Evolutionary conservation across 75 land plant species (phyloP), one percentile per base, ranked within the genome.

Genomic region (Gnetum montanum): DNA sequence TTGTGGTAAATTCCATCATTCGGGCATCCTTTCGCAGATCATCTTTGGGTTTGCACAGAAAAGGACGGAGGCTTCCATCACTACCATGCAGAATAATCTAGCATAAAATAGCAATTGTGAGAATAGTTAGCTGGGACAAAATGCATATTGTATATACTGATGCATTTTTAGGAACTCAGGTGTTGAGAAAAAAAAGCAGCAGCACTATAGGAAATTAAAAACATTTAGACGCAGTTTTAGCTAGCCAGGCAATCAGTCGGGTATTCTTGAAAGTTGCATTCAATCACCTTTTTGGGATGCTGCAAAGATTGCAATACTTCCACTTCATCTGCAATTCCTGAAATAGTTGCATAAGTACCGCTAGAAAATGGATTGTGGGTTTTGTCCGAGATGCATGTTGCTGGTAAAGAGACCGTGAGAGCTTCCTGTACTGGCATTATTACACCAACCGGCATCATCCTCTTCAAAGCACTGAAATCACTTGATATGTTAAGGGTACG

Each of bases 11-110:
- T 62, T 95, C 99, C 99, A 95, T 95, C 99, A 95, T 95, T 15
- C 99, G 99, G 6, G 99, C 97, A 78, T 95, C 99, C 63, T 95
- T 95, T 55, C 99, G 75, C 23, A 95, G 82, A 58, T 95, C 99
- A 82, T 95, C 99, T 62, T 95, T 95, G 22, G 99, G 99, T 60
- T 95, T 95, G 73, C 99, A 95, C 10, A 95, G 81, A 44, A 95
- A 95, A 18, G 99, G 97, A 46, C 81, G 79, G n/a, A 70, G 73
- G 46, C 61, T 45, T 25, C 99, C 99, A 78, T 95, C 88, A 63
- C 97, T 95, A 3, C 96, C 99, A 53, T 73, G 36, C 35, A 95
- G 67, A 29, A 86, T 64, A 40, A 95, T 82, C 99, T 95, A 71
- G 20, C 37, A 30, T 15, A 69, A 30, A 19, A n/a, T n/a, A n/a